Evolutionary conservation across 352 stramenopile species (phyloP).

Genomic region (Globisporangium parvum): DNA sequence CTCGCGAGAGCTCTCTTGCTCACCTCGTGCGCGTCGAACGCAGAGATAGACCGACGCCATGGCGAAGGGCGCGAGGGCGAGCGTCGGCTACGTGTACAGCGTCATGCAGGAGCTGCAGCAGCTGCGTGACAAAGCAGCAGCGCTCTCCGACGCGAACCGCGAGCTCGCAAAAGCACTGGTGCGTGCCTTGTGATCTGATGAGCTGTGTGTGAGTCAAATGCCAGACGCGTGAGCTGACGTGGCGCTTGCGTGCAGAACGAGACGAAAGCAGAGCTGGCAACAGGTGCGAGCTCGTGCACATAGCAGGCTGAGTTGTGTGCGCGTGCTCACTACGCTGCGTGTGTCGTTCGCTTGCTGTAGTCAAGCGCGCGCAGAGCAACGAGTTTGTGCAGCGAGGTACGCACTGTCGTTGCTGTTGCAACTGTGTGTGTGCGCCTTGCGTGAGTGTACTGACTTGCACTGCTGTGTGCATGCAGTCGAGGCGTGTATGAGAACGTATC

Average conservation of each 20-base stretch:
- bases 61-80: constrained; percentile 21
- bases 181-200: constrained; percentile 2
- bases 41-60: constrained; percentile 11
- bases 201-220: background rate
- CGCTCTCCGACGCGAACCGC: constrained; percentile 49
- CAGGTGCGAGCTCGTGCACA: constrained; percentile 16
- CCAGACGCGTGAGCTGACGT: background rate
- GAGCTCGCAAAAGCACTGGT: constrained; percentile 64
- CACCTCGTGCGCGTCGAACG: background rate
- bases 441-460: background rate
- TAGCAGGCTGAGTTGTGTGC: background rate
- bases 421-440: background rate
- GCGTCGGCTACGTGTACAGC: constrained; percentile 43
- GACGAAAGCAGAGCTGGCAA: constrained; percentile 45
- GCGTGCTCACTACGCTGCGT: background rate
- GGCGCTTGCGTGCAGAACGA: constrained; percentile 28
- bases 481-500: constrained; percentile 2
- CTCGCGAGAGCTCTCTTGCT: background rate
- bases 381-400: constrained; percentile 10
- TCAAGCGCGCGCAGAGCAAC: constrained; percentile 6
- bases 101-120: constrained; percentile 60
- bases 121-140: constrained; percentile 34
- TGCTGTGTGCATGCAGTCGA: background rate
- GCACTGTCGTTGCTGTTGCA: background rate
- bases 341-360: background rate